These are phyloP conservation scores for Boletus holoroseus DNA, from an alignment of 1,284 basidiomycete genomes.

Conservation along the genomic window DNA sequence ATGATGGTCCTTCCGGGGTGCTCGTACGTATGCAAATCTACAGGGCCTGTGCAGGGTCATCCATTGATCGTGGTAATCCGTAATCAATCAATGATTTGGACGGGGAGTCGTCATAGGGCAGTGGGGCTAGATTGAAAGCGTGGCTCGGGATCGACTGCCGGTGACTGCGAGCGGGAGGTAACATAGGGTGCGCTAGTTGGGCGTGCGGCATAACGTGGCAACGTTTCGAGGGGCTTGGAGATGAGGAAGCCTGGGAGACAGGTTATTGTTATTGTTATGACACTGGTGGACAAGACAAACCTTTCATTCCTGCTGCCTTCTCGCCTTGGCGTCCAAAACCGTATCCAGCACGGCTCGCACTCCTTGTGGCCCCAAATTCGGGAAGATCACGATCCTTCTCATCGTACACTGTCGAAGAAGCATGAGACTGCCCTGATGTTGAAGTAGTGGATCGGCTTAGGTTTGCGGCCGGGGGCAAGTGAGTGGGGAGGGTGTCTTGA, in stretches of 20 bases:
- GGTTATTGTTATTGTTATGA: slow-evolving; percentile 6
- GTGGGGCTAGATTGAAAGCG: slow-evolving; percentile 31
- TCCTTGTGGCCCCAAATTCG: slow-evolving; percentile 26
- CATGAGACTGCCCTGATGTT: slow-evolving; percentile 34
- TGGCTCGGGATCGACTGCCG: slow-evolving; percentile 15
- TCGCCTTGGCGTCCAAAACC: slow-evolving; percentile 74
- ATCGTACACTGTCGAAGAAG: slow-evolving; percentile 36
- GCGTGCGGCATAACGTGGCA: slow-evolving; percentile 48
- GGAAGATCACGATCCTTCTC: slow-evolving; percentile 32
- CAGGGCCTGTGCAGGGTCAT: slow-evolving; percentile 9
- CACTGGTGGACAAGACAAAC: slow-evolving; percentile 31
- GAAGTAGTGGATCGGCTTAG: slow-evolving; percentile 29
- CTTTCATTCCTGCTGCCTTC: slow-evolving; percentile 61
- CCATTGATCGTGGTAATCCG: slow-evolving; percentile 18
- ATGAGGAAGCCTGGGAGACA: slow-evolving; percentile 42
- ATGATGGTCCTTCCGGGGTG: slow-evolving; percentile 14
- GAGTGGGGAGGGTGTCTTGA: slow-evolving; percentile 52
- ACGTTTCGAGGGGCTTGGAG: slow-evolving; percentile 49
- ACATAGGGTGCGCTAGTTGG: slow-evolving; percentile 27
- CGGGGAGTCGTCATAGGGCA: slow-evolving; percentile 26
- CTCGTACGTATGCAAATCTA: slow-evolving; percentile 14
- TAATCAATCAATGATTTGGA: slow-evolving; percentile 23
- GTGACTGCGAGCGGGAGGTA: slow-evolving; percentile 24
- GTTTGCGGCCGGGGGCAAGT: slow-evolving; percentile 29
- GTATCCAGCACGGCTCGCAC: slow-evolving; percentile 40